Base-by-base conservation (phyloP, 345 rosid species). In the Raphanus sativus region DNA sequence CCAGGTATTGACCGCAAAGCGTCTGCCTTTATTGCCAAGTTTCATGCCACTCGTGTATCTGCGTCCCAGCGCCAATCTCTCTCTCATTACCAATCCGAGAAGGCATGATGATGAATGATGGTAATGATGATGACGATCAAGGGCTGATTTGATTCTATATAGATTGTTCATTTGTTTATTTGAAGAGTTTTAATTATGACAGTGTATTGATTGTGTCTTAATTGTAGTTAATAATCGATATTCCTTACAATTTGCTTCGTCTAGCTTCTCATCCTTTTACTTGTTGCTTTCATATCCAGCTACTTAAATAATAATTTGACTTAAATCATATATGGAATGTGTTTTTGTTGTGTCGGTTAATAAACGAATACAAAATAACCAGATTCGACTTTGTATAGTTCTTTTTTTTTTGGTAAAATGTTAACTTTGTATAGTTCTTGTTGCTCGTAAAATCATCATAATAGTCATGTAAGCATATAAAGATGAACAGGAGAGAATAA, bases 1-100 rank as follows among this genome's bases (percentile, higher is more conserved):
- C 86, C 86, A 9, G 88, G 86, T n/a, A 84, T 87, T 15, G 89
- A 86, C 77, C 66, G 85, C 24, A 86, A 74, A 76, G 89, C 91
- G 24, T 76, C 85, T 6, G 84, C 73, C 54, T 84, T 82, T 68
- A 87, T 86, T 4, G 83, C 81, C 60, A 87, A 83, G 80, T 83
- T 86, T 74, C 89, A 82, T 32, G 79, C 80, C 26, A 83, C 81
- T 68, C 82, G 73, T 26, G 77, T 77, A 62, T 52, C 81, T 5
- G 81, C 76, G 70, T 73, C 84, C 29, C 81, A 81, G 28, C 73
- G 67, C 17, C 81, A 81, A 52, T 75, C 81, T 13, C 56, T 75
- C 28, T 61, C 77, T 52, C 81, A 73, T 13, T 79, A 69, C 8
- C 68, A 79, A 25, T 79, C 75, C 8, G 48, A 77, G 11, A 77